Evolutionary conservation across 495 filamentous ascomycete species (phyloP).

Genomic region (Xylaria acuta): DNA sequence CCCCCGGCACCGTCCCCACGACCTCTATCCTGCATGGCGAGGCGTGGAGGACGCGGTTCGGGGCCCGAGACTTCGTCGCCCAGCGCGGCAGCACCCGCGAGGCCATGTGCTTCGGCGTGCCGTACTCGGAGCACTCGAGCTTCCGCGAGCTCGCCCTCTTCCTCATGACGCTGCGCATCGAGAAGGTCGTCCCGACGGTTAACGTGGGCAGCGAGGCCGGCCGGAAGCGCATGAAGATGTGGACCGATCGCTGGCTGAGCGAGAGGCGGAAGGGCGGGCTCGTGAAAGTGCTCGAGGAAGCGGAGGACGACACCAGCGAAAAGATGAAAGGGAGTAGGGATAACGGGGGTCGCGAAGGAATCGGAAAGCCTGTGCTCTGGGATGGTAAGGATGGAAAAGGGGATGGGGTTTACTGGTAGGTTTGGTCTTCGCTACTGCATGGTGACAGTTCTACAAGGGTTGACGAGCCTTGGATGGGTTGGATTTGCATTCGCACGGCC

Average conservation of each 20-base stretch:
- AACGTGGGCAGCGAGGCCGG: constrained; percentile 74
- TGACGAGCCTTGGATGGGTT: not conserved
- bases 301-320: constrained; percentile 30
- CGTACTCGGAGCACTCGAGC: constrained; percentile 93
- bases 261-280: constrained; percentile 83
- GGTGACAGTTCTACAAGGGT: not conserved
- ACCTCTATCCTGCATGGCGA: constrained; percentile 71
- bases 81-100: constrained; percentile 79
- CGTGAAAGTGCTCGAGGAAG: constrained; percentile 58
- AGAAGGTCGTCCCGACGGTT: constrained; percentile 89
- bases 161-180: constrained; percentile 83
- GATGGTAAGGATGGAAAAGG: constrained; percentile 50
- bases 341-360: constrained; percentile 17
- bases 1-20: constrained; percentile 45
- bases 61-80: constrained; percentile 68
- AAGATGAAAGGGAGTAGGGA: constrained; percentile 37
- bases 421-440: not conserved
- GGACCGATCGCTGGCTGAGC: constrained; percentile 86
- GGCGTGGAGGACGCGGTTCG: constrained; percentile 76
- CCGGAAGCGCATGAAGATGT: constrained; percentile 85
- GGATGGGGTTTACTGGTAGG: constrained; percentile 53
- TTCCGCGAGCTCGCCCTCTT: constrained; percentile 96
- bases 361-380: constrained; percentile 39
- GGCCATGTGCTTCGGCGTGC: constrained; percentile 85
- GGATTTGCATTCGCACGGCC: not conserved